Conservation (phyloP, 805 yeast species). For the Yarrowia porcina region DNA sequence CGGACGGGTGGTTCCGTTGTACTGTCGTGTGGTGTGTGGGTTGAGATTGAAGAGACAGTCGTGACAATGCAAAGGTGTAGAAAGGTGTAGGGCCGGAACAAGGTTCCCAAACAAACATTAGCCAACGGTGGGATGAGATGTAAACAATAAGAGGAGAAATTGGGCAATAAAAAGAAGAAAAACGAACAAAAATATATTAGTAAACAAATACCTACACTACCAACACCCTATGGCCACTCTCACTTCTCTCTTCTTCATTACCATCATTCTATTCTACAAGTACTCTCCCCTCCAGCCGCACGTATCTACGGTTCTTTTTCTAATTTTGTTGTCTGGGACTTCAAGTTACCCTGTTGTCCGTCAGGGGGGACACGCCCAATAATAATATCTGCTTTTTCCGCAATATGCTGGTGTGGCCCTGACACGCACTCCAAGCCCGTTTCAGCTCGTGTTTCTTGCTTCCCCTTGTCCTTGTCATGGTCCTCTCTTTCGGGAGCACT, state of each 20-base stretch:
- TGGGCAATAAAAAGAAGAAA: no score
- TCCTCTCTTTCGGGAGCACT: neutral
- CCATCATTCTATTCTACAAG: no score
- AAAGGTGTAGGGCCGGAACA: neutral
- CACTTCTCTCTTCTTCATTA: no score
- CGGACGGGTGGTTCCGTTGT: no score
- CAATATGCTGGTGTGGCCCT: neutral
- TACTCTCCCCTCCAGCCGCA: neutral
- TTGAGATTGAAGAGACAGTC: neutral
- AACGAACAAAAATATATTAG: no score
- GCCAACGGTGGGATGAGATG: no score
- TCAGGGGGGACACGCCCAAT: neutral
- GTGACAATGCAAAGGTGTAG: conserved; percentile 4
- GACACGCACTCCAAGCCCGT: neutral
- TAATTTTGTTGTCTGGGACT: neutral
- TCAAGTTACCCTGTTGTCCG: no score
- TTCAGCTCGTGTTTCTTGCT: conserved; percentile 9
- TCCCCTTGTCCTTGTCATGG: neutral
- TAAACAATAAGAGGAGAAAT: no score
- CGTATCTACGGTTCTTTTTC: neutral
- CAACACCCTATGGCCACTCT: no score
- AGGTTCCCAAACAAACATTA: neutral
- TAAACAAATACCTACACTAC: no score
- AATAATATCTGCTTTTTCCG: no score
- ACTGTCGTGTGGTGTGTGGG: no score